Conservation (phyloP, 1,139 yeast species). For the Dujonia santamariae region DNA sequence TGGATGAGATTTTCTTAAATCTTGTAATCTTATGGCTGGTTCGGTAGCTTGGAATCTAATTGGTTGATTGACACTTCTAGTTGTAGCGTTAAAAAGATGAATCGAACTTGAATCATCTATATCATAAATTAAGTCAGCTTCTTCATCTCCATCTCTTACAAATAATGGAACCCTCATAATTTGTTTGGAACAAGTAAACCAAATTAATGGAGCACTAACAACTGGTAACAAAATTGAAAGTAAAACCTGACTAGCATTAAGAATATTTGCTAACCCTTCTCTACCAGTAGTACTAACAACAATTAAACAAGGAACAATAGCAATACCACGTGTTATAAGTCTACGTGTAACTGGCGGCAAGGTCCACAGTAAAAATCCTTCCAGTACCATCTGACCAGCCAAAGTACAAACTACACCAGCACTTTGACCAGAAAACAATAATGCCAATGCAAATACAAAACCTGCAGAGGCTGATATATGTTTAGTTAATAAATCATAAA, state of each 20-base stretch:
- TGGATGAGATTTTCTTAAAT: constrained; percentile 42
- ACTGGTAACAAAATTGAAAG: constrained; percentile 81
- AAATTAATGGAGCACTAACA: constrained; percentile 85
- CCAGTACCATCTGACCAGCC: constrained; percentile 96
- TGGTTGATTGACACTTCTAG: constrained; percentile 1
- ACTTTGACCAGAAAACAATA: constrained; percentile 93
- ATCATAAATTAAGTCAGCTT: constrained; percentile 15
- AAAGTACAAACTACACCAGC: constrained; percentile 98
- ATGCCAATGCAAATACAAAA: constrained; percentile 83
- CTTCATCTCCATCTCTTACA: constrained; percentile 31
- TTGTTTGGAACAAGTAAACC: constrained; percentile 71
- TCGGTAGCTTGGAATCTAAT: constrained; percentile 30
- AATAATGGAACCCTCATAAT: constrained; percentile 73
- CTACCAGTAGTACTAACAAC: constrained; percentile 80
- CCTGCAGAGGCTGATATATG: constrained; percentile 93
- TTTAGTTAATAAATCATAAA: constrained; percentile 67
- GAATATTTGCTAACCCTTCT: constrained; percentile 75
- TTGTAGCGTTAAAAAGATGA: constrained; percentile 1
- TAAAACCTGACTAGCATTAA: constrained; percentile 87
- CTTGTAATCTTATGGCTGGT: constrained; percentile 44
- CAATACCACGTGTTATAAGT: constrained; percentile 76
- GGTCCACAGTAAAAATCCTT: constrained; percentile 86
- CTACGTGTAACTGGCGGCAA: constrained; percentile 86
- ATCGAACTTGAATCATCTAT: constrained; percentile 6
- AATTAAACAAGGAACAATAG: constrained; percentile 83